Percentiles rank a stretch among this genome's conserved stretches.
These are phyloP conservation scores for Nigrograna mackinnonii DNA, from an alignment of 2,329 filamentous ascomycete genomes.

Conservation along the genomic window DNA sequence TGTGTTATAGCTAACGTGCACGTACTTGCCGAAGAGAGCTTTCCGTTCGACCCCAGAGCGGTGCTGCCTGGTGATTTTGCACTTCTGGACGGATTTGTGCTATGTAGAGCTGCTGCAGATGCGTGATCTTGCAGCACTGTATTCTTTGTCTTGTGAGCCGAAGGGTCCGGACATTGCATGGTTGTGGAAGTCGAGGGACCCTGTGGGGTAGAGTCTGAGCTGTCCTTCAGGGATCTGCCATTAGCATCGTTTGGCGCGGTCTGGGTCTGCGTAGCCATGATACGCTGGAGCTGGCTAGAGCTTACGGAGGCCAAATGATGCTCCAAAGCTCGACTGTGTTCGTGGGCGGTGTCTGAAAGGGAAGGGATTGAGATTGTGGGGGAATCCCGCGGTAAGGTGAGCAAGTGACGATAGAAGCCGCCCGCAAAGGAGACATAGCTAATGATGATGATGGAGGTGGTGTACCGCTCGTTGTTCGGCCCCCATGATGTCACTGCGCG, in stretches of 20 bases:
- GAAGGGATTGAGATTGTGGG: no score
- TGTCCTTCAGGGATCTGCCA: constrained; percentile 20
- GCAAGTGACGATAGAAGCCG: constrained; percentile 8
- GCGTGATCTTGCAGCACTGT: constrained; percentile 53
- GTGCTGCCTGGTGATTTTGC: constrained; percentile 22
- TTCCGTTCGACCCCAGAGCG: constrained; percentile 56
- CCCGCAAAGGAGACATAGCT: constrained; percentile 18
- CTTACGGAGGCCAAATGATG: no score
- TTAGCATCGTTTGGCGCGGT: constrained; percentile 23
- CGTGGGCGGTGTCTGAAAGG: no score
- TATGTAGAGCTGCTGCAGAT: constrained; percentile 65
- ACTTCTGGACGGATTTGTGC: constrained; percentile 44
- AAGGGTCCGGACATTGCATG: constrained; percentile 48
- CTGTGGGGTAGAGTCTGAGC: constrained; percentile 6
- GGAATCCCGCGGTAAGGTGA: no score
- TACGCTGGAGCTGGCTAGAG: constrained; percentile 4
- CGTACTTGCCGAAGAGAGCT: constrained; percentile 61
- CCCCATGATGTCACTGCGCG: constrained; percentile 31
- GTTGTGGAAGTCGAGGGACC: constrained; percentile 4
- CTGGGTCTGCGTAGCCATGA: constrained; percentile 32
- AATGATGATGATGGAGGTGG: constrained; percentile 29
- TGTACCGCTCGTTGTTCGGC: constrained; percentile 5
- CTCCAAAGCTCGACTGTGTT: no score
- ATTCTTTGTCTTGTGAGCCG: constrained; percentile 41
- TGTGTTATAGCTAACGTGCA: no score